A percentile compares a stretch with the other conserved stretches of the same genome.
These are phyloP conservation scores for Erysimum cheiranthoides DNA, from an alignment of 345 rosid species.

Conservation along the genomic window DNA sequence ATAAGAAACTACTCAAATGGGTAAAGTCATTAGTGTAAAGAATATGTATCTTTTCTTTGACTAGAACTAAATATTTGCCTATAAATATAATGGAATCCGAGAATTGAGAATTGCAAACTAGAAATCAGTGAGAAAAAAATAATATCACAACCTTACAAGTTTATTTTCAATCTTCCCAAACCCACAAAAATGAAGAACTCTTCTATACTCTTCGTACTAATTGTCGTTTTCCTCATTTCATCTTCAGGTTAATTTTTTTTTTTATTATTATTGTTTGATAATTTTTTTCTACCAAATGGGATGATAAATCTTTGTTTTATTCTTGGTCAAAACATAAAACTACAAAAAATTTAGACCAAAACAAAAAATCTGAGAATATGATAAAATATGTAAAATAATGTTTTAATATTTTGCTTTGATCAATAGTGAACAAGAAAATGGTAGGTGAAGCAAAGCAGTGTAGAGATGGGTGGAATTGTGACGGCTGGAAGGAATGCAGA, in stretches of 20 bases:
- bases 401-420: neutral
- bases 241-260: constrained; percentile 23
- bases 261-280: neutral
- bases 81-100: neutral
- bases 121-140: too few species aligned
- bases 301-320: too few species aligned
- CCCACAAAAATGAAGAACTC: constrained; percentile 3
- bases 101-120: neutral
- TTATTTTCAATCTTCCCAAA: neutral
- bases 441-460: neutral
- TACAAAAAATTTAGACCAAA: too few species aligned
- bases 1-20: too few species aligned
- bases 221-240: constrained; percentile 13
- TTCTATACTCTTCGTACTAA: constrained; percentile 9
- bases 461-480: too few species aligned
- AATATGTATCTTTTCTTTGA: too few species aligned
- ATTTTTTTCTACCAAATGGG: neutral
- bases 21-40: too few species aligned
- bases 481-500: too few species aligned
- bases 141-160: neutral
- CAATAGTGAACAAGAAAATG: neutral
- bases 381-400: too few species aligned
- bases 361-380: too few species aligned
- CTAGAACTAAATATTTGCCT: neutral
- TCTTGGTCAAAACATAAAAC: too few species aligned